Base-by-base conservation (phyloP, 257 asterid species). In the Solanum neorickii region DNA sequence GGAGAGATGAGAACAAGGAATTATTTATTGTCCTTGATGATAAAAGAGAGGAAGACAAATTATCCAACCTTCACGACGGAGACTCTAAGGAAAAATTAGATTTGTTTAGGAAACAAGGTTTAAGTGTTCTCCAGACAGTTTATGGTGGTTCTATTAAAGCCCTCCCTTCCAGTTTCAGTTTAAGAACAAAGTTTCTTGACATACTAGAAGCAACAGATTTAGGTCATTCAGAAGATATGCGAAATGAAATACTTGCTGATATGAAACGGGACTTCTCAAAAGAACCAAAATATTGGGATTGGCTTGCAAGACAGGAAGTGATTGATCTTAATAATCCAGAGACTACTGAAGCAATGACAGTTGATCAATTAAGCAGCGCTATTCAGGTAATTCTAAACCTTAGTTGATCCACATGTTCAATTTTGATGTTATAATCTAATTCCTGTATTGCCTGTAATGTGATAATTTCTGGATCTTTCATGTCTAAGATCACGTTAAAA, bases 231-330 rank as follows among this genome's bases (percentile, higher is more conserved):
- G 99, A 91, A 90, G 96, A 91, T 56, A 90, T 94, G 94, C 90
- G 88, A 65, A 88, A 87, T 65, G 91, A 87, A 87, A 94, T 97
- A 88, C 94, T 93, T 39, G 86, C 89, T 86, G 97, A 93, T 91
- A 86, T 97, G 95, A 92, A 90, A 91, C 89, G 89, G 87, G 96
- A 95, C 86, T 97, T 95, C 83, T 89, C 94, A 0, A 88, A 88
- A 89, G 92, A 93, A 31, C 96, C 98, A 20, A 49, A 44, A 39
- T 97, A 94, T 90, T 97, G 99, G 98, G 97, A 97, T 88, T 97
- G 99, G 99, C 93, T 94, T 72, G 99, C 99, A 23, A 93, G 97
- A 89, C 88, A 47, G 85, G 95, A 92, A 91, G 84, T 86, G 88
- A 85, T 86, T 39, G 92, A 87, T 62, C 60, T 60, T 15, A 90